phyloP scores from a whole-genome alignment of 2,329 filamentous ascomycete genomes.

The Biscogniauxia marginata region DNA sequence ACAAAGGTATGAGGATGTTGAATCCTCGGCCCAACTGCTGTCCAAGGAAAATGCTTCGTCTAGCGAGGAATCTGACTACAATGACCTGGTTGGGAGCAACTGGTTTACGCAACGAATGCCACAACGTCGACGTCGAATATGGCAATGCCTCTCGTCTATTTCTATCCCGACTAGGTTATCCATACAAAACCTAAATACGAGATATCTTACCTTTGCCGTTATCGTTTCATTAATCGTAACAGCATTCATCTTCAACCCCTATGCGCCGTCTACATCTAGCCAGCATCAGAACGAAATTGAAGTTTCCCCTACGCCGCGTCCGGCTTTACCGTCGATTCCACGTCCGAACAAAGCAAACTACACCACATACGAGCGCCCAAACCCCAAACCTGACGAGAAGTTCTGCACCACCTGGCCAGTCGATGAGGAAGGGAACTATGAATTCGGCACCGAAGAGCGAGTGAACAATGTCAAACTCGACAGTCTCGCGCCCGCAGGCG shows the following conservation, averaged over 20 bases:
- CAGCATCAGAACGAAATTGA: constrained; percentile 16
- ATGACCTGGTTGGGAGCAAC: constrained; percentile 14
- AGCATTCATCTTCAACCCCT: constrained; percentile 26
- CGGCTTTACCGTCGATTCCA: neutral
- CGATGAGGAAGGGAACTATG: constrained; percentile 20
- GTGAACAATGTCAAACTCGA: constrained; percentile 14
- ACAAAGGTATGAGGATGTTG: constrained; percentile 23
- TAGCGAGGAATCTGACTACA: constrained; percentile 23
- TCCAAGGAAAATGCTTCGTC: constrained; percentile 18
- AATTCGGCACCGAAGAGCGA: constrained; percentile 13
- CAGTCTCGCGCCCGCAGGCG: constrained; percentile 27
- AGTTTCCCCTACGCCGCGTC: constrained; percentile 6
- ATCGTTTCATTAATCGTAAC: constrained; percentile 22
- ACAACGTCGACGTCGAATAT: constrained; percentile 12
- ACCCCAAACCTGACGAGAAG: constrained; percentile 7
- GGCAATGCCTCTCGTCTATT: constrained; percentile 22
- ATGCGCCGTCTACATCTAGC: constrained; percentile 15
- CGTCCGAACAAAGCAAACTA: neutral
- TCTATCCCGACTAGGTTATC: constrained; percentile 22
- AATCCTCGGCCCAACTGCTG: constrained; percentile 23
- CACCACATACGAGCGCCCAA: constrained; percentile 6
- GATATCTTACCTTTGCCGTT: constrained; percentile 21
- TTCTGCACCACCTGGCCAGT: constrained; percentile 33
- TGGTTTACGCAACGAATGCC: constrained; percentile 13
- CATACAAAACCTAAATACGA: constrained; percentile 22